Percentiles rank a stretch among this genome's conserved stretches.
phyloP scores from a whole-genome alignment of 306 rosid genomes.

The Sphenostylis stenocarpa region DNA sequence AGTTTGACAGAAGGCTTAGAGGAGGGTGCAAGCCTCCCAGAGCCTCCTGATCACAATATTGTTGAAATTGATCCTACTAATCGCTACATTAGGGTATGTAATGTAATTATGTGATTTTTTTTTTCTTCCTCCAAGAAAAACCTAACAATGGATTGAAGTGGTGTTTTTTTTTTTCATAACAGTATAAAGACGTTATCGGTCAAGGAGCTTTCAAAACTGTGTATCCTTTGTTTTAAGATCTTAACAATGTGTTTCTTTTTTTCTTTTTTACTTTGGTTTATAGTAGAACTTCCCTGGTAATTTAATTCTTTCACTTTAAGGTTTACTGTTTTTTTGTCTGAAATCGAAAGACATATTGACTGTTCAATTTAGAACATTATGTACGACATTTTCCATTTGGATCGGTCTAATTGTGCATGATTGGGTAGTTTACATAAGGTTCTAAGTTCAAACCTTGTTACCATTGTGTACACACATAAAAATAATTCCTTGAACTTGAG shows the following conservation, averaged over 20 bases:
- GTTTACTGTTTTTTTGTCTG: neutral
- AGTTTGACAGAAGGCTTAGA: neutral
- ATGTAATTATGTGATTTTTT: neutral
- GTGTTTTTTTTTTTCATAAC: neutral
- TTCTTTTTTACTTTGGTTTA: neutral
- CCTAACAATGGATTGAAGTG: neutral
- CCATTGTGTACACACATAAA: neutral
- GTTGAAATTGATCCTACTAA: neutral
- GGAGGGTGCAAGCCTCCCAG: neutral
- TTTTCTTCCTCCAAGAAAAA: neutral
- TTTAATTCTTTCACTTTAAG: neutral
- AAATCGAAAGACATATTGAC: neutral
- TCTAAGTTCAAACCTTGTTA: neutral
- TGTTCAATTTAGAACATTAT: neutral
- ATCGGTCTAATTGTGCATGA: neutral
- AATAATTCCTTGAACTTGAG: neutral
- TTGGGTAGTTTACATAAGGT: neutral
- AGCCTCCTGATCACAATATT: constrained; percentile 9
- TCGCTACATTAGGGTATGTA: neutral
- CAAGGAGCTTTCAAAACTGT: constrained; percentile 14
- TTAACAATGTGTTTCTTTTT: neutral
- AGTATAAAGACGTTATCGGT: neutral
- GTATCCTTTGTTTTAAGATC: neutral
- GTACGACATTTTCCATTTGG: neutral
- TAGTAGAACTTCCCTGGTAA: neutral